These are phyloP conservation scores for Gnaphalium uliginosum DNA, from an alignment of 129 eudicot species.

Conservation along the genomic window DNA sequence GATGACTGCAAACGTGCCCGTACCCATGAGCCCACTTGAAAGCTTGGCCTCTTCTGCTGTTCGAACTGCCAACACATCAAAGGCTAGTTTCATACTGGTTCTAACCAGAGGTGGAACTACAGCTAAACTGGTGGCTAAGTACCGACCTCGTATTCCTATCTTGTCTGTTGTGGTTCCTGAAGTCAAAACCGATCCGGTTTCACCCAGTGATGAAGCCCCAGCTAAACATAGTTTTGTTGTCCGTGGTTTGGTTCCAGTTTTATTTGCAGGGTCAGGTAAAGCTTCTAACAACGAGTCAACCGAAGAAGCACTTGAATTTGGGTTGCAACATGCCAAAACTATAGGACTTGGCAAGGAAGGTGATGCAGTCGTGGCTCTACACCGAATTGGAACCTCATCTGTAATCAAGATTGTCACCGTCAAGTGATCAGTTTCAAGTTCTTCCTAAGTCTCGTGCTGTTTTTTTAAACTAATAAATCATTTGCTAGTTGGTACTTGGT, in stretches of 20 bases:
- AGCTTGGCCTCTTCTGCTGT: slow-evolving; percentile 41
- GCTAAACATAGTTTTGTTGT: slow-evolving; percentile 30
- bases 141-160: slow-evolving; percentile 35
- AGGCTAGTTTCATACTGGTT: slow-evolving; percentile 36
- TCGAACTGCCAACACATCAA: slow-evolving; percentile 31
- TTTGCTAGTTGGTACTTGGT: neutral
- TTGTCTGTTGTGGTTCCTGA: slow-evolving; percentile 41
- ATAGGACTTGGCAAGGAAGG: slow-evolving; percentile 41
- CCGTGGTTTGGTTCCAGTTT: slow-evolving; percentile 38
- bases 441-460: neutral
- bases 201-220: slow-evolving; percentile 32
- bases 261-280: slow-evolving; percentile 22
- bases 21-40: slow-evolving; percentile 46
- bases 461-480: slow-evolving; percentile 26
- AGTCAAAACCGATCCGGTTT: slow-evolving; percentile 20
- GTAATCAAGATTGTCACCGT: slow-evolving; percentile 42
- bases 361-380: slow-evolving; percentile 42
- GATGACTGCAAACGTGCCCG: slow-evolving; percentile 26
- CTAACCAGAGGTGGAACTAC: slow-evolving; percentile 44
- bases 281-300: slow-evolving; percentile 31
- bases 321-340: slow-evolving; percentile 34
- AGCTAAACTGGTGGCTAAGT: slow-evolving; percentile 43
- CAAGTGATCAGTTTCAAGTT: slow-evolving; percentile 22
- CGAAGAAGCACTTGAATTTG: slow-evolving; percentile 38
- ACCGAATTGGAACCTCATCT: slow-evolving; percentile 40